phyloP scores from a whole-genome alignment of 805 yeast species.

The Huiozyma naganishii region DNA sequence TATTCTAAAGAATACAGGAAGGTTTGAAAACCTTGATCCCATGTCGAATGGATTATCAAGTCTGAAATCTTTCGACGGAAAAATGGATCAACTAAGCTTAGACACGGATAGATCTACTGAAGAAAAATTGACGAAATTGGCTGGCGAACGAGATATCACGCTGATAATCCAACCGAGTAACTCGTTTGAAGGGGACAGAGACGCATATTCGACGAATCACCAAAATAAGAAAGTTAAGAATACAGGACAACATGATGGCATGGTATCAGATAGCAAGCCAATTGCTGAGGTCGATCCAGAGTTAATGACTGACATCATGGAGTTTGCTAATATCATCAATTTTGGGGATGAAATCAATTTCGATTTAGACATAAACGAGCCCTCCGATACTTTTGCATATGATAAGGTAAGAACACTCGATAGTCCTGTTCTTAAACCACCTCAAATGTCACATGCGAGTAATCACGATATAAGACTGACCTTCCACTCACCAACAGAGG shows the following conservation, averaged over 20 bases:
- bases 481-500: background rate
- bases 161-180: background rate
- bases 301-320: constrained; percentile 32
- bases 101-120: constrained; percentile 3
- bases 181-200: background rate
- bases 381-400: background rate
- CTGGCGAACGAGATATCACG: constrained; percentile 13
- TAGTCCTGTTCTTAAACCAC: constrained; percentile 1
- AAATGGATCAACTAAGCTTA: too few relatives aligned
- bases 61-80: constrained; percentile 1
- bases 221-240: background rate
- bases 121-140: constrained; percentile 18
- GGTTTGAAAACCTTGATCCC: constrained; percentile 6
- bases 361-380: constrained; percentile 21
- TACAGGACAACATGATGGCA: too few relatives aligned
- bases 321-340: constrained; percentile 36
- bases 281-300: constrained; percentile 22
- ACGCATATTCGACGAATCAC: background rate
- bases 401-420: constrained; percentile 2
- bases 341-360: constrained; percentile 35
- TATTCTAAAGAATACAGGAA: constrained; percentile 26
- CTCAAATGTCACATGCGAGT: background rate
- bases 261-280: too few relatives aligned
- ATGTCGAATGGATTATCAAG: constrained; percentile 15
- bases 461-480: background rate